phyloP scores from a whole-genome alignment of 73 alveolate genomes.

The Tetrahymena thermophila region DNA sequence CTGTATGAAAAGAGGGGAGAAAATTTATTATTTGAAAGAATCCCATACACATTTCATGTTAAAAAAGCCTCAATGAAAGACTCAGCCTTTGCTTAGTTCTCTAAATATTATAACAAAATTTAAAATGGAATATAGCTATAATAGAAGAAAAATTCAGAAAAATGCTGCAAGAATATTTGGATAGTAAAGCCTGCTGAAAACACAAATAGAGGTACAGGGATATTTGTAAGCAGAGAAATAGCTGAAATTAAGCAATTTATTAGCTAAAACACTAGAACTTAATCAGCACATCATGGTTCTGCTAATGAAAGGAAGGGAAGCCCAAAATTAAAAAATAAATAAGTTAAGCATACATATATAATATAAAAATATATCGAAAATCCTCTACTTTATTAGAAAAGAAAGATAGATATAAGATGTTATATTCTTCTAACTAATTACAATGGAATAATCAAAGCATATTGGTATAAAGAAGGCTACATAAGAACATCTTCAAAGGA shows the following conservation, averaged over 20 bases:
- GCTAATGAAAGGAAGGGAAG: conserved; percentile 11
- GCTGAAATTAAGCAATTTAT: conserved; percentile 48
- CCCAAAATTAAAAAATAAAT: conserved; percentile 27
- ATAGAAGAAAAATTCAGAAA: neutral
- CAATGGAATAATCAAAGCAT: conserved; percentile 58
- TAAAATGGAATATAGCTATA: conserved; percentile 9
- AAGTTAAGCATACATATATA: conserved; percentile 41
- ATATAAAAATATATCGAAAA: conserved; percentile 59
- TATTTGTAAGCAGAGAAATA: conserved; percentile 44
- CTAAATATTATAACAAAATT: conserved; percentile 34
- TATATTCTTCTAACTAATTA: conserved; percentile 46
- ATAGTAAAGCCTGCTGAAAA: conserved; percentile 86
- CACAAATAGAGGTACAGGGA: conserved; percentile 78
- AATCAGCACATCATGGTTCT: neutral
- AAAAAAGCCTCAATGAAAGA: conserved; percentile 53
- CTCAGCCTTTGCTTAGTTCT: conserved; percentile 39
- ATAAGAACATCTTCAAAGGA: conserved; percentile 64
- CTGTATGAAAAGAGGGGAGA: conserved; percentile 55
- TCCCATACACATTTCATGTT: conserved; percentile 79
- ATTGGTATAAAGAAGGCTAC: conserved; percentile 61
- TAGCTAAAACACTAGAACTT: neutral
- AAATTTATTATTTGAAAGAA: conserved; percentile 39
- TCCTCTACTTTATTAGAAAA: conserved; percentile 53
- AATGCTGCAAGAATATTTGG: conserved; percentile 50
- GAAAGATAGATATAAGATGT: conserved; percentile 63